These are phyloP conservation scores for Backusella australiensis DNA, from an alignment of 192 early-diverging fungal genomes.

Conservation along the genomic window DNA sequence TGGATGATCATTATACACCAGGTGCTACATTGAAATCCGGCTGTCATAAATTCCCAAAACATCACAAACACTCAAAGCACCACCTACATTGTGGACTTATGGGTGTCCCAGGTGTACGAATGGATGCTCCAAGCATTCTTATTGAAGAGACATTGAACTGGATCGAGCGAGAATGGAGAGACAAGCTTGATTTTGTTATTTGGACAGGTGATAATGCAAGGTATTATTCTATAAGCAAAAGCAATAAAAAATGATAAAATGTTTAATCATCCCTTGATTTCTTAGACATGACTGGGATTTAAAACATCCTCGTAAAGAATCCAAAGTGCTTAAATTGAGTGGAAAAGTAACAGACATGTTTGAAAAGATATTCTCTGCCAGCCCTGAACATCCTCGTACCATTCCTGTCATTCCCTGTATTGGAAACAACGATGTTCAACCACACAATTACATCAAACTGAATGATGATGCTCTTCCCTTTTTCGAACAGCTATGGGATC, in stretches of 20 bases:
- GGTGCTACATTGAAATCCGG: slow-evolving; percentile 56
- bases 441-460: slow-evolving; percentile 49
- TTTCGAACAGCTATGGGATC: slow-evolving; percentile 43
- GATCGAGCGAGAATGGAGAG: slow-evolving; percentile 45
- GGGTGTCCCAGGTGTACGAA: slow-evolving; percentile 53
- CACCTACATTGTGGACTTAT: slow-evolving; percentile 46
- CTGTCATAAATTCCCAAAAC: slow-evolving; percentile 47
- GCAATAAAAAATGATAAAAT: not conserved
- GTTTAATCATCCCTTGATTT: too few species aligned
- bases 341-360: slow-evolving; percentile 40
- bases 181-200: slow-evolving; percentile 62
- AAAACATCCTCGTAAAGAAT: slow-evolving; percentile 45
- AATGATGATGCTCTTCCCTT: slow-evolving; percentile 24
- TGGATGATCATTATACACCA: slow-evolving; percentile 52
- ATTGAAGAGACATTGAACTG: slow-evolving; percentile 62
- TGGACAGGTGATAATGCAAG: slow-evolving; percentile 77
- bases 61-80: not conserved
- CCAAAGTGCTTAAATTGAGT: slow-evolving; percentile 48
- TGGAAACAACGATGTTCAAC: slow-evolving; percentile 71
- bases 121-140: slow-evolving; percentile 59
- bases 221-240: slow-evolving; percentile 22
- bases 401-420: slow-evolving; percentile 43
- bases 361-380: slow-evolving; percentile 40
- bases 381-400: slow-evolving; percentile 16
- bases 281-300: slow-evolving; percentile 57